phyloP scores from a whole-genome alignment of 257 asterid genomes.

The Penstemon barbatus region DNA sequence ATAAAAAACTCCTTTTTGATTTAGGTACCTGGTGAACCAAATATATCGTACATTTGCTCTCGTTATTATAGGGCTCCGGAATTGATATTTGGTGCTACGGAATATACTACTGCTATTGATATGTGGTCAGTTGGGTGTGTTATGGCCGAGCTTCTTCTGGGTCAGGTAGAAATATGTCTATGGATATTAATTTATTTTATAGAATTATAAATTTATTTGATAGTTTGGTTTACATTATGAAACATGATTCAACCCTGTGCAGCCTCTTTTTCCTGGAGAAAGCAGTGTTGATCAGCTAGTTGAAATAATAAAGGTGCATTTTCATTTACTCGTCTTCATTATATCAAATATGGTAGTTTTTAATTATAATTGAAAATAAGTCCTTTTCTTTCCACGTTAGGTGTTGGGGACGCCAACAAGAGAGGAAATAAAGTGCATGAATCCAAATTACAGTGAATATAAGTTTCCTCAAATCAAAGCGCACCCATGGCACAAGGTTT shows the following conservation, averaged over 20 bases:
- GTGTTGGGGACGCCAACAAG: conserved; percentile 63
- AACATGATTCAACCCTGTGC: conserved; percentile 27
- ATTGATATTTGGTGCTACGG: conserved; percentile 88
- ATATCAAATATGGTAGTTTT: neutral
- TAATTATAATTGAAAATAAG: neutral
- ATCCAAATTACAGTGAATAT: conserved; percentile 52
- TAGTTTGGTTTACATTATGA: neutral
- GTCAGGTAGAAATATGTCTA: too few species aligned
- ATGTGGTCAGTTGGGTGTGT: conserved; percentile 99
- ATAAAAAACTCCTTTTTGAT: conserved; percentile 16
- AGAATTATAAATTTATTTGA: neutral
- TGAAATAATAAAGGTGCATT: conserved; percentile 79
- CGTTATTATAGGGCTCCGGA: conserved; percentile 96
- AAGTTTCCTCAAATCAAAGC: conserved; percentile 60
- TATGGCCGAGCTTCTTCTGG: conserved; percentile 61
- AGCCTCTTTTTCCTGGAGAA: conserved; percentile 97
- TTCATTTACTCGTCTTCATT: neutral
- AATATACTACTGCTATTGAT: conserved; percentile 87
- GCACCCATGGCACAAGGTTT: conserved; percentile 65
- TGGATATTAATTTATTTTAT: too few species aligned
- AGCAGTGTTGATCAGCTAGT: conserved; percentile 93
- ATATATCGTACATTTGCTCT: conserved; percentile 88
- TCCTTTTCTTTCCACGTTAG: conserved; percentile 27
- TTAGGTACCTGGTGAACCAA: conserved; percentile 87
- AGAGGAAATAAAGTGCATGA: conserved; percentile 67